Evolutionary conservation across 371 early-diverging fungal species (phyloP), one percentile per base, ranked within the genome.

Genomic region (Mucor ambiguus): DNA sequence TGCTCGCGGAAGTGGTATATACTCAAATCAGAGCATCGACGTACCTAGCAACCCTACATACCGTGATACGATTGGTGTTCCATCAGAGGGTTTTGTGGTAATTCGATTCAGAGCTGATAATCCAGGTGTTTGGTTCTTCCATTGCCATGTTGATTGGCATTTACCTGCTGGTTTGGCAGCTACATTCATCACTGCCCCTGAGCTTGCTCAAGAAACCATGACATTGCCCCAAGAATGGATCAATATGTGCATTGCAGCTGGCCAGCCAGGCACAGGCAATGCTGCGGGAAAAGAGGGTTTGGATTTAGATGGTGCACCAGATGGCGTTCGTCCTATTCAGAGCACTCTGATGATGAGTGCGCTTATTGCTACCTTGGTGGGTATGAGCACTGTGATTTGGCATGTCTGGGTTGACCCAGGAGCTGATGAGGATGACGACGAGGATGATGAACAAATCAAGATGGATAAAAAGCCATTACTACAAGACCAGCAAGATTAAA

Each of bases 351-450:
- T 92, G 52, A 81, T 83, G 20, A 87, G 78, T 6, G 85, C 84
- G 63, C 76, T 90, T 43, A 59, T 92, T 28, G 70, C 87, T 24
- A 91, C 91, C 28, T 58, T 93, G 8, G 49, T 90, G 22, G 93
- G 93, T 52, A 73, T 90, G 29, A 79, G 70, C 26, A 82, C 88
- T 2, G 87, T 92, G 28, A 62, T 91, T 41, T 93, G 92, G 92
- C 92, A 88, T 55, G 81, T 85, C 20, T 71, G 71, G 71, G 67
- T 63, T 18, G 67, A 71, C 32, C 66, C 66, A 1, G 52, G 59
- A 24, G 76, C 73, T 22, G 76, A 73, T 46, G 72, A 73, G 12
- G 72, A 60, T 12, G 67, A 64, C 57, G 68, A 63, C 14, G 75
- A 54, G 8, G 57, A 64, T 5, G 11, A 63, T 29, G 63, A 41